Evolutionary conservation across 2,329 filamentous ascomycete genomes (phyloP), one percentile per base, ranked within the genome.

Genomic region (Leptoxyphium fumago): DNA sequence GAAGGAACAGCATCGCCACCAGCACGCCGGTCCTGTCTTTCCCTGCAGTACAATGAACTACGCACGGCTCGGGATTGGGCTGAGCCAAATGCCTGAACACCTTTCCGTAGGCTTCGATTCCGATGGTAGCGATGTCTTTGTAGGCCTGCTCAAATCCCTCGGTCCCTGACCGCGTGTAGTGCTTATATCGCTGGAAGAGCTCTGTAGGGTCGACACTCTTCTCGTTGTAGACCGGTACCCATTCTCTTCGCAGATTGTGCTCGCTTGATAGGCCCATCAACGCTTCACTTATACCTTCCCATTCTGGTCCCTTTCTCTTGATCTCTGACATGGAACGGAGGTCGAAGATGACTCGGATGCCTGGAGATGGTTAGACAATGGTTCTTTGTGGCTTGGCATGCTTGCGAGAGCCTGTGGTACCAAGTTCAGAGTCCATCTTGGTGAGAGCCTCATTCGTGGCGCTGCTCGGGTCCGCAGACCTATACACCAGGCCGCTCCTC

Each of bases 1-100:
- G 67, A 21, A 72, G 64, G 34, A 85, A 67, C 8, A 87, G 58
- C 36, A 88, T 53, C 2, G 80, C 82, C 41, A 76, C 74, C 39
- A 85, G 63, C 4, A 87, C 71, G 2, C 83, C 83, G 0, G 83
- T 87, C 38, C 83, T 71, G 59, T 88, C 83, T 61, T 88, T 88
- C 10, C 83, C 83, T 0, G 80, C 81, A 0, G 81, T 83, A 60
- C 83, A 87, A 56, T 88, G 82, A 7, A 86, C 65, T 6, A 85
- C 65, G 9, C 81, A 61, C 7, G 78, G 75, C 43, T 63, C 52
- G 9, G 55, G 48, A 9, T 63, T 51, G 18, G 61, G 55, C 41
- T 61, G 45, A 50, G 54, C 73, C 60, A 85, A 64, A 52, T 84
- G 74, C 13, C 62, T 57, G 34, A 85, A 67, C 46, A 86, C 81